Evolutionary conservation across 139 green algal genomes (phyloP).

Genomic region (Auxenochlorella pyrenoidosa): DNA sequence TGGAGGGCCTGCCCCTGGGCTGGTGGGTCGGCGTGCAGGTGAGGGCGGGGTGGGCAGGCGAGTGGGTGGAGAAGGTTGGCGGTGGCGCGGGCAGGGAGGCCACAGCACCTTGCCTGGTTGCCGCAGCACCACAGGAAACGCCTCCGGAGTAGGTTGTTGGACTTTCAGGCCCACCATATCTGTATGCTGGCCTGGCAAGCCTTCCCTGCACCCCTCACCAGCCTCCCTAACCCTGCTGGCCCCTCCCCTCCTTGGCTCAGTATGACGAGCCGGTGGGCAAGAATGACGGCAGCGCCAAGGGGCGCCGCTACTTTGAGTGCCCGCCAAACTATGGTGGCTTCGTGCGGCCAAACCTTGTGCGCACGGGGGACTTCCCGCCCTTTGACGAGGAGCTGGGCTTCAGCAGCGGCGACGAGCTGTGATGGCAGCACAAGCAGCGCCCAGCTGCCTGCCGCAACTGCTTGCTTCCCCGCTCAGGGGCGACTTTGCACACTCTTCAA

Average conservation of each 20-base stretch:
- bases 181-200: neutral
- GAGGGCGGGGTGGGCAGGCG: neutral
- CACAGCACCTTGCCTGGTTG: constrained; percentile 64
- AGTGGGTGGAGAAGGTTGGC: constrained; percentile 56
- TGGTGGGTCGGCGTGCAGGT: constrained; percentile 93
- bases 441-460: too few relatives aligned
- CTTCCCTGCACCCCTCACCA: too few relatives aligned
- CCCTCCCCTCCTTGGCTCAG: constrained; percentile 49
- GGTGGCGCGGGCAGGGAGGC: too few relatives aligned
- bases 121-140: too few relatives aligned
- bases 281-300: constrained; percentile 92
- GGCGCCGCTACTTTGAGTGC: constrained; percentile 83
- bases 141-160: too few relatives aligned
- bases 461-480: too few relatives aligned
- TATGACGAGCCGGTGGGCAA: constrained; percentile 98
- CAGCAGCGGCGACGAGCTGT: constrained; percentile 88
- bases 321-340: constrained; percentile 79
- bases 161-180: neutral
- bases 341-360: constrained; percentile 84
- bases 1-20: constrained; percentile 43
- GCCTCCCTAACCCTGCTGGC: too few relatives aligned
- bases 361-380: constrained; percentile 85
- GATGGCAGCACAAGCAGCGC: too few relatives aligned
- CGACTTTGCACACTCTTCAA: too few relatives aligned
- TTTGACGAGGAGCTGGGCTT: constrained; percentile 85